These are phyloP conservation scores for Tetraselmis chui DNA, from an alignment of 139 green algal genomes.

Conservation along the genomic window DNA sequence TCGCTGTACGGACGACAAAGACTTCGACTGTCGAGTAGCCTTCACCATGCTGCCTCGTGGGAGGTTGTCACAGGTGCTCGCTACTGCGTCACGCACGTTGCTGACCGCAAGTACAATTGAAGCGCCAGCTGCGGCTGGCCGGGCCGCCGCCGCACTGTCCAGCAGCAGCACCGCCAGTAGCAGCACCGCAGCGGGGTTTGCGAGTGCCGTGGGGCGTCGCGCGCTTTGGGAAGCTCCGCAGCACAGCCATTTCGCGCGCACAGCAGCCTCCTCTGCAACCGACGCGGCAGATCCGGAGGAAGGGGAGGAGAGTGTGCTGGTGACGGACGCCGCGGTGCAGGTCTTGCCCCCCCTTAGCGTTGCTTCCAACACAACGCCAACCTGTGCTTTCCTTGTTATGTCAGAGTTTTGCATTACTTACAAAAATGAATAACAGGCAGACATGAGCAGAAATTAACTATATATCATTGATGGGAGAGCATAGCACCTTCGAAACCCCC, in stretches of 20 bases:
- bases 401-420: too few relatives aligned
- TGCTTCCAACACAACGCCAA: background rate
- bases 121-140: too few relatives aligned
- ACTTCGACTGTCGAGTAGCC: too few relatives aligned
- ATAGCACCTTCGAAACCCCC: too few relatives aligned
- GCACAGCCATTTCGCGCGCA: background rate
- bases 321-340: background rate
- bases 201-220: background rate
- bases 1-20: too few relatives aligned
- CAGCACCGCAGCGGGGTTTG: background rate
- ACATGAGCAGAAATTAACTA: too few relatives aligned
- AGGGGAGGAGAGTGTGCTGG: background rate
- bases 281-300: background rate
- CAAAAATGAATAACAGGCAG: too few relatives aligned
- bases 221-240: background rate
- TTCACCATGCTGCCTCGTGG: background rate
- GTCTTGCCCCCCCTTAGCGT: background rate
- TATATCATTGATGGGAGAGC: too few relatives aligned
- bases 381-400: too few relatives aligned
- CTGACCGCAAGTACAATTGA: background rate
- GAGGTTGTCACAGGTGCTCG: background rate
- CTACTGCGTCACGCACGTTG: background rate
- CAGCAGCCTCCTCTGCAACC: background rate
- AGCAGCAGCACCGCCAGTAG: too few relatives aligned
- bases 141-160: too few relatives aligned